Percentiles rank a stretch among this genome's conserved stretches.
These are phyloP conservation scores for Esteya vermicola DNA, from an alignment of 2,329 filamentous ascomycete genomes.

Conservation along the genomic window DNA sequence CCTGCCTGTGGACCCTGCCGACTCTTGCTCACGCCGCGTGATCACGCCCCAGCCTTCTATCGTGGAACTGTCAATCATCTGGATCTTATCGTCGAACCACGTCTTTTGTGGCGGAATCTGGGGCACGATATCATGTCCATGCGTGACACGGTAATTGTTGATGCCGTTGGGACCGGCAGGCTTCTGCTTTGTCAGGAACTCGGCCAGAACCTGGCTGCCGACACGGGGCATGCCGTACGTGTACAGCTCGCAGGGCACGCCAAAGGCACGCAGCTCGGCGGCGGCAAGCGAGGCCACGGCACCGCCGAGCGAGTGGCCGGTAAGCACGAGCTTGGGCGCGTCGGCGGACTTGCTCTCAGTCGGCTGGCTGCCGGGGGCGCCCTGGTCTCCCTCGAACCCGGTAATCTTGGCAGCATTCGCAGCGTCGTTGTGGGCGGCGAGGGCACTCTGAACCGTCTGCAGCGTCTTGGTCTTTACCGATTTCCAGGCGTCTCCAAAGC, in stretches of 20 bases:
- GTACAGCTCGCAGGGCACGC: conserved; percentile 40
- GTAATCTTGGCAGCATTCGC: conserved; percentile 8
- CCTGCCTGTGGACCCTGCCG: background rate
- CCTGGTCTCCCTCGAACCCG: background rate
- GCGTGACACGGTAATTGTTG: conserved; percentile 49
- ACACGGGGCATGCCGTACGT: conserved; percentile 54
- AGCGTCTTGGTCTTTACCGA: conserved; percentile 32
- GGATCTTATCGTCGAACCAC: too few species aligned
- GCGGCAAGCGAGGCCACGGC: conserved; percentile 48
- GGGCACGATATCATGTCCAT: conserved; percentile 52
- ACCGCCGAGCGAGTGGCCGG: conserved; percentile 56
- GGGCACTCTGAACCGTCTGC: conserved; percentile 22
- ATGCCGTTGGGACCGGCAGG: conserved; percentile 15
- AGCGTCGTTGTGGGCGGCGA: conserved; percentile 32
- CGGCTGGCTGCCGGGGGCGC: too few species aligned
- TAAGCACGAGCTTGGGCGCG: too few species aligned
- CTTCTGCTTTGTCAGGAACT: conserved; percentile 36
- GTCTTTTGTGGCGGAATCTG: conserved; percentile 48
- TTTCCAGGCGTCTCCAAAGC: conserved; percentile 45
- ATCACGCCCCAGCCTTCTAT: too few species aligned
- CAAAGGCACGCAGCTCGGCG: conserved; percentile 36
- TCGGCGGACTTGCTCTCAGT: too few species aligned
- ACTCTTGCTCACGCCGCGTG: too few species aligned
- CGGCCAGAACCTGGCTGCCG: conserved; percentile 40
- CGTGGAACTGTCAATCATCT: too few species aligned